Evolutionary conservation across 148 eudicot genomes (phyloP).

Genomic region (Pouteria glomerata): DNA sequence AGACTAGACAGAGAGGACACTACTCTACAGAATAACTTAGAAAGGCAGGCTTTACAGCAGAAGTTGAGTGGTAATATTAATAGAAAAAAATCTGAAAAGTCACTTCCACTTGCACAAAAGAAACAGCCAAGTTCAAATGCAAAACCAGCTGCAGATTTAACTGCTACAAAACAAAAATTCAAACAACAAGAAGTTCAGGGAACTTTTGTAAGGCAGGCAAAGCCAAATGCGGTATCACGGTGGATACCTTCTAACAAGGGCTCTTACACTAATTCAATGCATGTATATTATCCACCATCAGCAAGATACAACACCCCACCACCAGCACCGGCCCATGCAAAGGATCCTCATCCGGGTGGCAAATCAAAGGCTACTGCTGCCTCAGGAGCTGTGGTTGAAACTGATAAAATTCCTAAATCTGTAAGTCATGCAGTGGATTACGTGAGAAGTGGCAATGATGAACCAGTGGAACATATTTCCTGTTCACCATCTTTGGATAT

Average conservation of each 20-base stretch:
- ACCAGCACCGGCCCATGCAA: slow-evolving; percentile 39
- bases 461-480: slow-evolving; percentile 12
- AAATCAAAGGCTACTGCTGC: slow-evolving; percentile 35
- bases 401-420: slow-evolving; percentile 11
- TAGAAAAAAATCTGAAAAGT: slow-evolving; percentile 50
- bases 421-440: slow-evolving; percentile 20
- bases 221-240: slow-evolving; percentile 55
- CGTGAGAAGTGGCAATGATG: slow-evolving; percentile 12
- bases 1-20: slow-evolving; percentile 29
- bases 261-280: slow-evolving; percentile 80
- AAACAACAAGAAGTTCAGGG: slow-evolving; percentile 44
- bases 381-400: slow-evolving; percentile 8
- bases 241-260: slow-evolving; percentile 91
- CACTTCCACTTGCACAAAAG: slow-evolving; percentile 33
- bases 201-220: slow-evolving; percentile 29
- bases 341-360: slow-evolving; percentile 40
- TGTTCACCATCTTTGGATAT: slow-evolving; percentile 20
- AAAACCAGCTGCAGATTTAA: slow-evolving; percentile 51
- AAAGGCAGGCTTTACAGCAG: slow-evolving; percentile 38
- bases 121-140: slow-evolving; percentile 47
- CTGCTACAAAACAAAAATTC: slow-evolving; percentile 32
- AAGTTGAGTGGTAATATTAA: slow-evolving; percentile 33
- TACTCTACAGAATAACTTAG: slow-evolving; percentile 32
- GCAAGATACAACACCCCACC: slow-evolving; percentile 70
- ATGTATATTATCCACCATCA: slow-evolving; percentile 68